Evolutionary conservation across 345 rosid species (phyloP), one percentile per base, ranked within the genome.

Genomic region (Erysimum cheiranthoides): DNA sequence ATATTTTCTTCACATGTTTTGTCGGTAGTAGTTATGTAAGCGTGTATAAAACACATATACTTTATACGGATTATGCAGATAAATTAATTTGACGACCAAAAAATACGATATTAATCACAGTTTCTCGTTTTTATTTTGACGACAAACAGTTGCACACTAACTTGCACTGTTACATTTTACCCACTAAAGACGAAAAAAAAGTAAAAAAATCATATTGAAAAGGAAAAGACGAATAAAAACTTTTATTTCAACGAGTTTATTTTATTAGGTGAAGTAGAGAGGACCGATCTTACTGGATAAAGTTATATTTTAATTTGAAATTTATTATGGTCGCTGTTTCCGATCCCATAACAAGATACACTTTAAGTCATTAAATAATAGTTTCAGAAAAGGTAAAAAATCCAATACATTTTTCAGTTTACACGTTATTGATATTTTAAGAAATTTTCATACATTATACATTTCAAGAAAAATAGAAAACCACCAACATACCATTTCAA

Each of bases 21-120:
- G 79, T 76, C 79, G 75, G 79, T 69, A 32, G 51, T 53, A 43
- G 13, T 38, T 32, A 35, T 76, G 58, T 34, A 64, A 64, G 77
- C 64, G 40, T 74, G 66, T 74, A 66, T 66, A 35, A 34, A 73
- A 43, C 30, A 65, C 66, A 31, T n/a, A 45, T 73, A 62, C 8
- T 12, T 18, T 13, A 62, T 52, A n/a, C 16, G 9, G 42, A 18
- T 40, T 40, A 63, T 32, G 36, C 64, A 73, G 8, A 62, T 17
- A 28, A 62, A 61, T 61, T 38, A 46, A 27, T 21, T 12, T 49
- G 57, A 17, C 21, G 38, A 49, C 18, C 18, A 30, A 8, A 17
- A 47, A 28, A 2, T 13, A 32, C 42, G 5, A 17, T 66, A 12
- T 34, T 11, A 32, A 43, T 30, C n/a, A 21, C 25, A 21, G 25